A percentile compares a stretch with the other conserved stretches of the same genome.
Evolutionary conservation across 805 yeast species (phyloP).

Genomic region (Blastobotrys americana): DNA sequence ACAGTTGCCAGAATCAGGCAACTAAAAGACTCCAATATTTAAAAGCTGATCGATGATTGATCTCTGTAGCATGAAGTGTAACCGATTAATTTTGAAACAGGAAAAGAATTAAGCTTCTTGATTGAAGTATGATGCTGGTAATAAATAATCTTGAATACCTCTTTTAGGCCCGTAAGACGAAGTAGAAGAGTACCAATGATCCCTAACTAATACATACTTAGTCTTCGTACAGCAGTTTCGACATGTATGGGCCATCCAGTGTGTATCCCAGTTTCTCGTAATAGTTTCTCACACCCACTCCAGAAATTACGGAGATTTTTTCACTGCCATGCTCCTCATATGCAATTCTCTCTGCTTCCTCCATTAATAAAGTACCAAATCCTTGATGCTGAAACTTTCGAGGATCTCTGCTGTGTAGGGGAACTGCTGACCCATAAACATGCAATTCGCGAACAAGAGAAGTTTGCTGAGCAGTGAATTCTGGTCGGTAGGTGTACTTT

Average conservation of each 20-base stretch:
- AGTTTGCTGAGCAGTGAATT: constrained; percentile 73
- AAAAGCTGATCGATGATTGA: too few species aligned
- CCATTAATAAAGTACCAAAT: constrained; percentile 94
- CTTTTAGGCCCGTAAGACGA: too few species aligned
- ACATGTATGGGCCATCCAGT: constrained; percentile 96
- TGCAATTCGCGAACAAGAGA: constrained; percentile 95
- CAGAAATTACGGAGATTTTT: constrained; percentile 90
- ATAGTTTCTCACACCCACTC: constrained; percentile 96
- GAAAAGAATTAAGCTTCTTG: background rate
- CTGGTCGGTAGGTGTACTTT: constrained; percentile 85
- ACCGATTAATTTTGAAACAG: background rate
- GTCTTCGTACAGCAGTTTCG: constrained; percentile 46
- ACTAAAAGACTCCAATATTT: too few species aligned
- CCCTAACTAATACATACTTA: constrained; percentile 4
- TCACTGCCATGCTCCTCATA: constrained; percentile 88
- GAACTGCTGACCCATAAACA: constrained; percentile 96
- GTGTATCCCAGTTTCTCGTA: constrained; percentile 87
- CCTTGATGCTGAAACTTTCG: constrained; percentile 99
- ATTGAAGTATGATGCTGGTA: background rate
- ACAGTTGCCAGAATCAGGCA: too few species aligned
- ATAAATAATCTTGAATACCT: too few species aligned
- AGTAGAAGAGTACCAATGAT: constrained; percentile 5
- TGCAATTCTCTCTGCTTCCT: constrained; percentile 95
- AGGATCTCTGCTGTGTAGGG: constrained; percentile 93
- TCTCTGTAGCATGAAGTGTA: too few species aligned